Conservation (phyloP, 129 eudicot species). For the Flaveria brownii region DNA sequence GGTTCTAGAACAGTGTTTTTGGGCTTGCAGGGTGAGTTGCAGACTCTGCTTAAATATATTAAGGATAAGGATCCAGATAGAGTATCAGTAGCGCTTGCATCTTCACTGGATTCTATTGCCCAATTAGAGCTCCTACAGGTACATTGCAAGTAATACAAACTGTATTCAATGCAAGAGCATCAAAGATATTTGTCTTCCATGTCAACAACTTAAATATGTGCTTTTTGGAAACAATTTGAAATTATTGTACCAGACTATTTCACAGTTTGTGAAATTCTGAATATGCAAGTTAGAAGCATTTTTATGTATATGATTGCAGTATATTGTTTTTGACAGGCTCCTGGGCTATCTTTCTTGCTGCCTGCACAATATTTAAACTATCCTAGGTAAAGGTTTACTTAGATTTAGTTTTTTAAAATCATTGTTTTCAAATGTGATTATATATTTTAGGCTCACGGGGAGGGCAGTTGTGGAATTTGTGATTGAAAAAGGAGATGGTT, state of each 20-base stretch:
- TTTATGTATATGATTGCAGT: constrained; percentile 30
- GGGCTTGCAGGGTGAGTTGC: constrained; percentile 68
- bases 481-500: constrained; percentile 90
- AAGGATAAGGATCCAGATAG: constrained; percentile 91
- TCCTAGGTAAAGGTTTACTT: constrained; percentile 60
- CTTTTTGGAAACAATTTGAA: background rate
- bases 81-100: constrained; percentile 84
- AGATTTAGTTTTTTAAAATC: background rate
- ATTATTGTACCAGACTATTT: background rate
- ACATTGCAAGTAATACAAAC: constrained; percentile 17
- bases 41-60: constrained; percentile 63
- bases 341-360: constrained; percentile 92
- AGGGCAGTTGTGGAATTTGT: constrained; percentile 88
- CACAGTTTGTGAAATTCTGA: constrained; percentile 3
- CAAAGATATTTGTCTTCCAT: background rate
- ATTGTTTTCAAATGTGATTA: background rate
- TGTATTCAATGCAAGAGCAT: constrained; percentile 9
- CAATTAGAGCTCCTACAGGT: constrained; percentile 94
- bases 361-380: constrained; percentile 72
- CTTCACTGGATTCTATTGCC: constrained; percentile 88
- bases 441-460: constrained; percentile 67
- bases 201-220: background rate
- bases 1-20: constrained; percentile 21
- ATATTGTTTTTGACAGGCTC: constrained; percentile 76
- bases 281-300: background rate